These are phyloP conservation scores for Diospyros kaki DNA, from an alignment of 148 eudicot genomes.

Conservation along the genomic window DNA sequence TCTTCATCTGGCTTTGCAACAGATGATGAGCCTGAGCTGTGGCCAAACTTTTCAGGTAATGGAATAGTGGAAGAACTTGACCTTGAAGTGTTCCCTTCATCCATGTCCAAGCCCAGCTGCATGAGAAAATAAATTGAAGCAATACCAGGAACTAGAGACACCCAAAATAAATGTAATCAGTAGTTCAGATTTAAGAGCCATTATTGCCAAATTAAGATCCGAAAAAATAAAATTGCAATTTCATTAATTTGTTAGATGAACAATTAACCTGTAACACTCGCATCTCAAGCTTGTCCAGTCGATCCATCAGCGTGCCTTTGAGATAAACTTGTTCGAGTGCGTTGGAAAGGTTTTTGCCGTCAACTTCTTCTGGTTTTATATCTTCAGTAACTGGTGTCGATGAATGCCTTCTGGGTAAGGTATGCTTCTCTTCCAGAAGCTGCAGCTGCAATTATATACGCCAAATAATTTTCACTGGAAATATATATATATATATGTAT, in stretches of 20 bases:
- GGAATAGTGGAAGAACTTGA: constrained; percentile 36
- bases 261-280: constrained; percentile 35
- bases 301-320: constrained; percentile 41
- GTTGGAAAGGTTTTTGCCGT: constrained; percentile 21
- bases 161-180: no score
- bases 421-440: constrained; percentile 42
- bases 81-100: constrained; percentile 35
- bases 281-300: constrained; percentile 37
- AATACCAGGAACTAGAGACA: no score
- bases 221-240: no score
- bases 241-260: no score
- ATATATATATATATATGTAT: background rate
- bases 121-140: background rate
- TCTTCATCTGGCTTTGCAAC: constrained; percentile 9
- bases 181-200: no score
- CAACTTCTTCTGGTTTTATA: constrained; percentile 1
- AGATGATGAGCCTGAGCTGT: constrained; percentile 6
- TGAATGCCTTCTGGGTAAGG: constrained; percentile 21
- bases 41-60: constrained; percentile 12
- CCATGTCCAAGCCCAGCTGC: constrained; percentile 37
- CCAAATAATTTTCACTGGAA: no score
- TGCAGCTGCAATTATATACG: constrained; percentile 24
- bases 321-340: constrained; percentile 45
- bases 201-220: no score
- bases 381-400: background rate